A percentile compares a stretch with the other conserved stretches of the same genome.
Evolutionary conservation across 2,329 filamentous ascomycete genomes (phyloP).

Genomic region (Phialophora chinensis): DNA sequence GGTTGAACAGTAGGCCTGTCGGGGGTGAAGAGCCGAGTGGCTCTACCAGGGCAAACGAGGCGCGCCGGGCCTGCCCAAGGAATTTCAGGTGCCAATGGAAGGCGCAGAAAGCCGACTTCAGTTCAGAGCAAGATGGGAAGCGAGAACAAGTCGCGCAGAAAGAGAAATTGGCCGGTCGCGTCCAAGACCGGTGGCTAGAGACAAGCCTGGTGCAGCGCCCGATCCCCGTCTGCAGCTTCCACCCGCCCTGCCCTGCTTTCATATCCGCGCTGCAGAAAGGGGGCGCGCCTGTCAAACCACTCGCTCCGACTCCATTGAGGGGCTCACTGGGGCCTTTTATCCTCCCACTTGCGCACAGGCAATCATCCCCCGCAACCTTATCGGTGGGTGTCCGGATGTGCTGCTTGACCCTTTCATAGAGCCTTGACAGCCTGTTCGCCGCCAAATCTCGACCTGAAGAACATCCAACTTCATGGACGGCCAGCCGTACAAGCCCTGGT

Average conservation of each 20-base stretch:
- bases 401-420: not conserved
- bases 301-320: slow-evolving; percentile 6
- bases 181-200: slow-evolving; percentile 11
- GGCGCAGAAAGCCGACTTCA: slow-evolving; percentile 13
- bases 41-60: slow-evolving; percentile 11
- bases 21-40: slow-evolving; percentile 16
- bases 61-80: slow-evolving; percentile 17
- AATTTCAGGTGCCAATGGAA: slow-evolving; percentile 15
- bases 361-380: slow-evolving; percentile 10
- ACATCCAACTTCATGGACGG: not conserved
- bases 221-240: slow-evolving; percentile 7
- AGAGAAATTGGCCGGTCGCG: slow-evolving; percentile 23
- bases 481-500: not conserved
- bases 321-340: not conserved
- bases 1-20: slow-evolving; percentile 2
- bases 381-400: not conserved
- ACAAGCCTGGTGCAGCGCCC: slow-evolving; percentile 17
- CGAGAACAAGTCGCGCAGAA: slow-evolving; percentile 18
- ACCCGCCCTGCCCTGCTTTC: not conserved
- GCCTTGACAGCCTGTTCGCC: not conserved
- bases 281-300: slow-evolving; percentile 6
- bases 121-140: slow-evolving; percentile 14
- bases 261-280: slow-evolving; percentile 12
- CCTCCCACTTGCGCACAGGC: slow-evolving; percentile 8
- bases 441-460: not conserved